phyloP scores from a whole-genome alignment of 164 flowering plant species.

The Macadamia tetraphylla region DNA sequence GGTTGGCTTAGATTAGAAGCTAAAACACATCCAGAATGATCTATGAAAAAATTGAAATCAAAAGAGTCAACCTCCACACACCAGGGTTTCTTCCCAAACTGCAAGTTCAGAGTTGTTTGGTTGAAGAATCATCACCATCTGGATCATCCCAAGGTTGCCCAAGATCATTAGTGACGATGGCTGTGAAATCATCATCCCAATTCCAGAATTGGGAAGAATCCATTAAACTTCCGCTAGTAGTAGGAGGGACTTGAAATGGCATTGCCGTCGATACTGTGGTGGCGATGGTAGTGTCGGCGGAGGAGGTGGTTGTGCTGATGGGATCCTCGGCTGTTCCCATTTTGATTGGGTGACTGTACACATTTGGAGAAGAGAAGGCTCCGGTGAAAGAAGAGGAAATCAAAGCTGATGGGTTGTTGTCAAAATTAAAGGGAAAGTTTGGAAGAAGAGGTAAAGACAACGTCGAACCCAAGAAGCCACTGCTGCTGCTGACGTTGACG shows the following conservation, averaged over 20 bases:
- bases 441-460: slow-evolving; percentile 15
- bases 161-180: slow-evolving; percentile 35
- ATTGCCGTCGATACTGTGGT: slow-evolving; percentile 4
- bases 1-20: too few species aligned
- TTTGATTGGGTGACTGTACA: slow-evolving; percentile 15
- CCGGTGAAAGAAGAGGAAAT: slow-evolving; percentile 13
- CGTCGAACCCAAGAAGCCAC: slow-evolving; percentile 11
- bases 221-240: slow-evolving; percentile 17
- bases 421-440: slow-evolving; percentile 23
- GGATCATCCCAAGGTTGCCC: slow-evolving; percentile 38
- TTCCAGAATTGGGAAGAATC: slow-evolving; percentile 38
- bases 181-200: slow-evolving; percentile 61
- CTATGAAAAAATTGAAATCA: not conserved
- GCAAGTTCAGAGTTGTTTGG: slow-evolving; percentile 14
- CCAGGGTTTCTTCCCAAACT: not conserved
- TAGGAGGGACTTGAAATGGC: slow-evolving; percentile 18
- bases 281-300: slow-evolving; percentile 11
- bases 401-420: slow-evolving; percentile 17
- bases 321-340: slow-evolving; percentile 17
- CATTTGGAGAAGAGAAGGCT: slow-evolving; percentile 15
- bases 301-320: not conserved
- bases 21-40: too few species aligned
- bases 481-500: slow-evolving; percentile 8
- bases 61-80: not conserved
- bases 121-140: slow-evolving; percentile 26